These are phyloP conservation scores for Zalerion maritima DNA, from an alignment of 495 filamentous ascomycete genomes.

Conservation along the genomic window DNA sequence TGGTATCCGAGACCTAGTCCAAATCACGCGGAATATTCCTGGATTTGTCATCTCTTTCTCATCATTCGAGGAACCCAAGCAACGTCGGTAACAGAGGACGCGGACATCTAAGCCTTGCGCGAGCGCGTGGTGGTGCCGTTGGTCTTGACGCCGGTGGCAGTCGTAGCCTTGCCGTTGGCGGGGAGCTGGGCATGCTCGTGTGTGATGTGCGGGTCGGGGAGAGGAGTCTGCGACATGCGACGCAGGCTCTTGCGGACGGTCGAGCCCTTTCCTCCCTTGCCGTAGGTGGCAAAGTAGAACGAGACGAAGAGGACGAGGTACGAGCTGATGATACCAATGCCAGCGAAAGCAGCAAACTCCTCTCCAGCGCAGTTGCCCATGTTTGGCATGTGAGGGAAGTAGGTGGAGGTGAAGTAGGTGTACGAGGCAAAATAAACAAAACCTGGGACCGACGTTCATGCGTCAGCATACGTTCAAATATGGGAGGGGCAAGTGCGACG, in stretches of 20 bases:
- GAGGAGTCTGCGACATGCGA: constrained; percentile 38
- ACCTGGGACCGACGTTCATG: constrained; percentile 36
- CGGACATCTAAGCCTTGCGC: constrained; percentile 38
- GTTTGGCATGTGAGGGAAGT: constrained; percentile 77
- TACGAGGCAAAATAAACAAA: constrained; percentile 95
- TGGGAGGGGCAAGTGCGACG: constrained; percentile 5
- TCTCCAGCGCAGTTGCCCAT: constrained; percentile 80
- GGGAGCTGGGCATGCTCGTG: constrained; percentile 19
- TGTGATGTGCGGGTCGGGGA: constrained; percentile 31
- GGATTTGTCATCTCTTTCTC: too few species aligned
- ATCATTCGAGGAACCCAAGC: too few species aligned
- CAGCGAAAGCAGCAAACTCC: constrained; percentile 91
- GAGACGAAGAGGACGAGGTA: constrained; percentile 97
- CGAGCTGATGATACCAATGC: constrained; percentile 78
- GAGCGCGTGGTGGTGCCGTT: constrained; percentile 38
- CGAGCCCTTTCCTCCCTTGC: constrained; percentile 57
- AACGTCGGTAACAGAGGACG: too few species aligned
- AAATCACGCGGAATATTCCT: too few species aligned
- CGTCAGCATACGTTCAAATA: neutral
- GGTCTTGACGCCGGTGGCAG: constrained; percentile 29
- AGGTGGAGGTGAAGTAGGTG: constrained; percentile 85
- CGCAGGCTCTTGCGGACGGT: constrained; percentile 41
- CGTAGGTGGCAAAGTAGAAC: constrained; percentile 97
- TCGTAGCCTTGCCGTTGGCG: constrained; percentile 15
- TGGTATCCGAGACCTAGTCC: too few species aligned